Base-by-base conservation (phyloP, 305 asterid genomes). In the Petunia hybrid region DNA sequence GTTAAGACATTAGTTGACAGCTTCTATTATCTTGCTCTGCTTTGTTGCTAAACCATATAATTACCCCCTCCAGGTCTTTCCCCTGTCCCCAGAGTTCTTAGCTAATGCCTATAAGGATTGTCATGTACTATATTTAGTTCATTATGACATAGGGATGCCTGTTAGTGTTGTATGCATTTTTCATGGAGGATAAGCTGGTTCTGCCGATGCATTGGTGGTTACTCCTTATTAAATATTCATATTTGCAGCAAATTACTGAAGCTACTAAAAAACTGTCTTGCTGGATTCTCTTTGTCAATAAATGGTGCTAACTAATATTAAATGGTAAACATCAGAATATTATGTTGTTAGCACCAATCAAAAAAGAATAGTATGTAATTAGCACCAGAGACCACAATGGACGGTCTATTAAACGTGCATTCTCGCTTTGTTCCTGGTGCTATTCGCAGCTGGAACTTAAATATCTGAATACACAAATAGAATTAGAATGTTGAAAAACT, bases 121-220 rank as follows among this genome's bases (percentile, higher is more conserved):
- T 22, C 76, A 22, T 69, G 31, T 69, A 45, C 40, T 4, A 45
- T 69, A 69, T 22, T 51, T 45, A 9, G 41, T 43, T 68, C 57
- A 69, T 41, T 69, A 41, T 12, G n/a, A 69, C 22, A 16, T 69
- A 69, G 76, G 51, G 59, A 69, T 69, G 9, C 57, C 40, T 69
- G 40, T 69, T 43, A 45, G 22, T 69, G 59, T 45, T 16, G 41
- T 40, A 22, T 22, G 76, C 59, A 39, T 69, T 69, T 59, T 43
- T 41, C 59, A 45, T 69, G 76, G 59, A 69, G 45, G 45, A 68
- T 45, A 69, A 43, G 76, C 76, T 45, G 4, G 12, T 36, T 63
- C 76, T 69, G 22, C n/a, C 31, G 45, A 69, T 69, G 59, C 59
- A 9, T 69, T 45, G 16, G 9, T 45, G 22, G 16, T 45, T 45